phyloP scores from a whole-genome alignment of 345 rosid species.

The Sonneratia caseolaris region DNA sequence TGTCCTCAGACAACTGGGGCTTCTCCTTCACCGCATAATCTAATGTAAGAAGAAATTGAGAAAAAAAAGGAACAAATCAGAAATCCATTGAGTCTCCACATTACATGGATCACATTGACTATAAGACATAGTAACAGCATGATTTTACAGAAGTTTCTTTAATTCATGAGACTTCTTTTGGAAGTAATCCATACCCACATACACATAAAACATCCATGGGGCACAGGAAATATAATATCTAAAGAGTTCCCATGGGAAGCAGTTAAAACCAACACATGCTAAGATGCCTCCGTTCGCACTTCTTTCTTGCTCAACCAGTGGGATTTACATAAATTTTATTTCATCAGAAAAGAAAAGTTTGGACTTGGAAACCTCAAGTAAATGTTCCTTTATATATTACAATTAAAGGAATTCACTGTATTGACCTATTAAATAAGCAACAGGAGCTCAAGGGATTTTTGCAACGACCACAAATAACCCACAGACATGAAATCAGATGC shows the following conservation, averaged over 20 bases:
- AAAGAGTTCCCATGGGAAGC: background rate
- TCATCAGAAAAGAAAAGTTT: background rate
- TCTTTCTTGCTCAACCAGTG: background rate
- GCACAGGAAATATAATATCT: background rate
- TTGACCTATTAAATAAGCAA: background rate
- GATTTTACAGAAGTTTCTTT: background rate
- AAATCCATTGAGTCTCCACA: background rate
- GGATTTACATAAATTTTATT: background rate
- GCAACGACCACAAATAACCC: background rate
- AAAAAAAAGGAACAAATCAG: background rate
- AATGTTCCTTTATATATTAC: background rate
- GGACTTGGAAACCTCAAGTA: background rate
- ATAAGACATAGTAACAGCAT: background rate
- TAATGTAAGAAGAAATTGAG: slow-evolving; percentile 10
- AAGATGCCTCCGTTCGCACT: background rate
- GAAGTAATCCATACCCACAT: background rate
- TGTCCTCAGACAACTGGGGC: slow-evolving; percentile 55
- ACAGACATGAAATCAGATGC: background rate
- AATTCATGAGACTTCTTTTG: background rate
- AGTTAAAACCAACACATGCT: background rate
- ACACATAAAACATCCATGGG: background rate
- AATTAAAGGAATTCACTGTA: background rate
- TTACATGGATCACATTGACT: background rate
- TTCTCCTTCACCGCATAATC: slow-evolving; percentile 88
- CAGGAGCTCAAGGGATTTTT: background rate